These are phyloP conservation scores for Tillandsia leiboldiana DNA, from an alignment of 176 grass and related monocot species.

Conservation along the genomic window DNA sequence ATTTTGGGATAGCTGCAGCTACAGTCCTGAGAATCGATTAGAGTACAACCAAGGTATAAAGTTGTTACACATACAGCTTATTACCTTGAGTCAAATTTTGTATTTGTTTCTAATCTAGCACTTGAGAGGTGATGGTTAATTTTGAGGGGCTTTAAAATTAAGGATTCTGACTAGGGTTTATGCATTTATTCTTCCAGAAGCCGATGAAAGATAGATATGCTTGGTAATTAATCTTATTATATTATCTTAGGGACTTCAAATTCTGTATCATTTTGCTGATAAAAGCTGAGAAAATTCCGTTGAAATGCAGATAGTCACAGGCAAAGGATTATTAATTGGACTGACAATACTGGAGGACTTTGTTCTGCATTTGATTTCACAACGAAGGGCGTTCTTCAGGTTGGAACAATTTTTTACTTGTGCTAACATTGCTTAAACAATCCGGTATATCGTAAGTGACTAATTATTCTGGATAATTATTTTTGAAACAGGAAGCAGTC, in stretches of 20 bases:
- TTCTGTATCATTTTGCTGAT: neutral
- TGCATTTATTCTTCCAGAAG: too few species aligned
- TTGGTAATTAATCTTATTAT: neutral
- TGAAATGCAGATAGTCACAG: slow-evolving; percentile 55
- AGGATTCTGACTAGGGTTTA: too few species aligned
- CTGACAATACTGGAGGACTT: slow-evolving; percentile 58
- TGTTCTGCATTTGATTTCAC: slow-evolving; percentile 93
- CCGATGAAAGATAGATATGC: too few species aligned
- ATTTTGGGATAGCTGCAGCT: slow-evolving; percentile 90
- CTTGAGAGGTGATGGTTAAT: too few species aligned
- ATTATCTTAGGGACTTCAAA: neutral
- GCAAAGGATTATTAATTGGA: slow-evolving; percentile 84
- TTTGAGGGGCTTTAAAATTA: too few species aligned
- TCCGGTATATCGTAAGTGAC: neutral
- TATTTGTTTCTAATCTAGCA: too few species aligned
- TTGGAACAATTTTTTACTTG: slow-evolving; percentile 13
- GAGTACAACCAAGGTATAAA: slow-evolving; percentile 81
- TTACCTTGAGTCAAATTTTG: neutral
- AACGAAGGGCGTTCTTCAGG: slow-evolving; percentile 95
- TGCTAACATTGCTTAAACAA: neutral
- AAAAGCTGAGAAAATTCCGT: neutral
- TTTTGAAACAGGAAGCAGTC: slow-evolving; percentile 69
- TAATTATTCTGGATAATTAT: neutral
- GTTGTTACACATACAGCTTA: neutral
- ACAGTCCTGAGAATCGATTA: slow-evolving; percentile 37